Percentiles rank a stretch among this genome's conserved stretches.
phyloP scores from a whole-genome alignment of 129 eudicot genomes.

The Lonicera japonica region DNA sequence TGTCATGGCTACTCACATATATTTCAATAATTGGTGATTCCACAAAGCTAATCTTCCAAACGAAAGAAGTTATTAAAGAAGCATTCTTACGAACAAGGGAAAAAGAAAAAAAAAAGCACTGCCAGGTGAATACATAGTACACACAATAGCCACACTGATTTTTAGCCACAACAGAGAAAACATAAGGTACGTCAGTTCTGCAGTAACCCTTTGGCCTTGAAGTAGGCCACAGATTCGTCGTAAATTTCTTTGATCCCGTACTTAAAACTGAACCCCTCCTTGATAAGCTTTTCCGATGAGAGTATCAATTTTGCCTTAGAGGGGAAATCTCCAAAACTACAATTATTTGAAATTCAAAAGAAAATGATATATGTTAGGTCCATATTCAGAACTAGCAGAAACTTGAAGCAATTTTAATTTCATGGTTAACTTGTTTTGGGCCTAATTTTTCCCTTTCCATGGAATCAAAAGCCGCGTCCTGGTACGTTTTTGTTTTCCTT shows the following conservation, averaged over 20 bases:
- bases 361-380: too few relatives aligned
- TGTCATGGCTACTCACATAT: too few relatives aligned
- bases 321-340: conserved; percentile 33
- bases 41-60: background rate
- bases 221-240: conserved; percentile 21
- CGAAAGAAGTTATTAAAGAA: background rate
- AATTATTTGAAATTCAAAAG: background rate
- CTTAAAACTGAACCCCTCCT: conserved; percentile 35
- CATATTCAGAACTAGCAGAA: too few relatives aligned
- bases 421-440: too few relatives aligned
- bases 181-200: conserved; percentile 8
- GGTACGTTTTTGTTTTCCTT: too few relatives aligned
- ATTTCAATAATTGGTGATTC: too few relatives aligned
- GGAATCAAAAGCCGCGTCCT: too few relatives aligned
- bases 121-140: background rate
- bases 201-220: conserved; percentile 21
- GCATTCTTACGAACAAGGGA: background rate
- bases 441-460: too few relatives aligned
- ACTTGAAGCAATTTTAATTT: background rate
- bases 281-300: conserved; percentile 32
- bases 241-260: conserved; percentile 34
- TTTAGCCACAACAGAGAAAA: background rate
- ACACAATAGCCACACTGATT: too few relatives aligned
- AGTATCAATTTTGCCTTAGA: conserved; percentile 28
- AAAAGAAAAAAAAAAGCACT: background rate